Base-by-base conservation (phyloP, 1,284 basidiomycete genomes). In the Cryptococcus maquisensis region DNA sequence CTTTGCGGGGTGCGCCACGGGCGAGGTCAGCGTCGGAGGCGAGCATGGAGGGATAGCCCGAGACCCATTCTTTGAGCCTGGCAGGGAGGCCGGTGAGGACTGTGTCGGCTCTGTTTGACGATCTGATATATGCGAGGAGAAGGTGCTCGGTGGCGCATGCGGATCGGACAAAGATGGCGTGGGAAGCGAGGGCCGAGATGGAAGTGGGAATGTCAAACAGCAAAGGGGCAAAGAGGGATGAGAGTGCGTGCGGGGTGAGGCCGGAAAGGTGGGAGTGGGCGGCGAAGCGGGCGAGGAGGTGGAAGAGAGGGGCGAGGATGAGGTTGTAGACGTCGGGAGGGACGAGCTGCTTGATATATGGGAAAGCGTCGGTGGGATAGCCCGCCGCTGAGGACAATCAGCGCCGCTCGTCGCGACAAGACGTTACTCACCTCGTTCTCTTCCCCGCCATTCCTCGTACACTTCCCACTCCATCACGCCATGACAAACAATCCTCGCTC, bases 131-230 rank as follows among this genome's bases (percentile, higher is more conserved):
- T 0, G 89, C 81, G 16, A 95, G 82, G 12, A 95, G 78, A 48
- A 96, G 78, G 63, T 96, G 92, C 69, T 96, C 92, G 53, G 88
- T 87, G 0, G 92, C 91, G 39, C 85, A 84, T 2, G 87, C 85
- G 16, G 87, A 80, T 47, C 86, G 84, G 43, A 93, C 83, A 69
- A 91, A 95, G 65, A 85, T 82, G 16, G 83, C 73, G 71, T 95
- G 94, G 2, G 87, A 83, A 64, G 83, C 81, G 54, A 87, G 85
- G 74, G 90, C 90, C 1, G 86, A 80, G 51, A 54, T 45, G 81
- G 81, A 46, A 73, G 69, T 55, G 21, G 74, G 67, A 18, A 76
- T 79, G 44, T 83, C 81, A 63, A 95, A 94, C 40, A 96, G 75
- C 23, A 88, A 79, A 5, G 87, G 88, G 0, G 87, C 88, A 72